Percentiles rank a stretch among this genome's conserved stretches.
Conservation (phyloP, 2,329 filamentous ascomycete genomes). For the Microsporum ferrugineum region DNA sequence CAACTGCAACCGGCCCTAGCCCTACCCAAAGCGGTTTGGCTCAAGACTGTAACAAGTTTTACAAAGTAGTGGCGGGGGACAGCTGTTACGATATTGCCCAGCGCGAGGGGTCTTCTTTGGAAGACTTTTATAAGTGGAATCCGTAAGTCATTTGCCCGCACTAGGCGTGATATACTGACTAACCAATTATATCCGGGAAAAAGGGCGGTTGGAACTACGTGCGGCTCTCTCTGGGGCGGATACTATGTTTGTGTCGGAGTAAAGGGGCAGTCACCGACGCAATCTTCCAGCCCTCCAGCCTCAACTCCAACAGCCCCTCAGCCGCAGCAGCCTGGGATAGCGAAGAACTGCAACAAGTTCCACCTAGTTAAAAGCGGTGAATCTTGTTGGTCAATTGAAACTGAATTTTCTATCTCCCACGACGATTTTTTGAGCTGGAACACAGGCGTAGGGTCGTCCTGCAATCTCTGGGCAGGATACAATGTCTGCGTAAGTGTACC, state of each 20-base stretch:
- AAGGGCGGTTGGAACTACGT: background rate
- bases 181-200: background rate
- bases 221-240: conserved; percentile 2
- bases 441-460: no score
- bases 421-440: no score
- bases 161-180: no score
- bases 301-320: background rate
- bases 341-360: conserved; percentile 18
- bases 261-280: background rate
- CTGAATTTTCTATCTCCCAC: conserved; percentile 12
- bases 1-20: background rate
- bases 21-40: background rate
- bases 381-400: conserved; percentile 16
- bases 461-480: background rate
- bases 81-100: background rate
- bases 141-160: conserved; percentile 15
- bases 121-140: conserved; percentile 18
- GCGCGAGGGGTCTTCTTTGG: background rate
- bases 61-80: background rate
- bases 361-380: conserved; percentile 18
- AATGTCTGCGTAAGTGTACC: background rate
- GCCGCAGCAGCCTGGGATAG: conserved; percentile 14
- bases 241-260: conserved; percentile 7
- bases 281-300: background rate
- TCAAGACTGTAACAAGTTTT: background rate